Conservation (phyloP, 495 filamentous ascomycete species). For the Beverwykella pulmonaria region DNA sequence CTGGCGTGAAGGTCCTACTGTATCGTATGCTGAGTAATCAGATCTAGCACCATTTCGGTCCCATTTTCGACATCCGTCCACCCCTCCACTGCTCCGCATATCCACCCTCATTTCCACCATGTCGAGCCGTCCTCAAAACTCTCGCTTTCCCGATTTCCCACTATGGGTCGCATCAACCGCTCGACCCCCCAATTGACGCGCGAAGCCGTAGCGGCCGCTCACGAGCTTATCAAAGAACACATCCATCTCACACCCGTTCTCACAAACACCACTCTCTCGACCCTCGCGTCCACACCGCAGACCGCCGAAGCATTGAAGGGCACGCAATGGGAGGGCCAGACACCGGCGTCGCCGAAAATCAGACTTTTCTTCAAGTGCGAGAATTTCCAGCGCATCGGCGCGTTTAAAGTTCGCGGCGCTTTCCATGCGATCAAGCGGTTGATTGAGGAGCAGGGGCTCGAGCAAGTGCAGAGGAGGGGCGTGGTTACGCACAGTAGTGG, state of each 20-base stretch:
- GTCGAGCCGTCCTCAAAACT: too few relatives aligned
- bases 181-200: constrained; percentile 63
- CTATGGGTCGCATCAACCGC: constrained; percentile 34
- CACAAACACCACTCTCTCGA: constrained; percentile 72
- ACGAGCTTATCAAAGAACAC: constrained; percentile 69
- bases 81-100: neutral
- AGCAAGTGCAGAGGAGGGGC: constrained; percentile 64
- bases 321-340: constrained; percentile 60
- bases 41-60: neutral
- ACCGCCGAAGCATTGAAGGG: constrained; percentile 54
- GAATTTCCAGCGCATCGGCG: constrained; percentile 86
- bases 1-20: too few relatives aligned
- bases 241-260: constrained; percentile 84
- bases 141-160: constrained; percentile 2
- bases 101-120: neutral
- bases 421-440: constrained; percentile 85
- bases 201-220: constrained; percentile 67
- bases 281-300: constrained; percentile 73
- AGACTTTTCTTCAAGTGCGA: constrained; percentile 95
- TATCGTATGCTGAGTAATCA: neutral
- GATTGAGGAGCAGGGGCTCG: constrained; percentile 45
- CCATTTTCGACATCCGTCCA: neutral
- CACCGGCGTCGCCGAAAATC: constrained; percentile 65
- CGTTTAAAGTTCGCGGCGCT: constrained; percentile 90
- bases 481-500: constrained; percentile 93